A percentile compares a stretch with the other conserved stretches of the same genome.
phyloP scores from a whole-genome alignment of 257 asterid genomes.

The Coffea eugenioides region DNA sequence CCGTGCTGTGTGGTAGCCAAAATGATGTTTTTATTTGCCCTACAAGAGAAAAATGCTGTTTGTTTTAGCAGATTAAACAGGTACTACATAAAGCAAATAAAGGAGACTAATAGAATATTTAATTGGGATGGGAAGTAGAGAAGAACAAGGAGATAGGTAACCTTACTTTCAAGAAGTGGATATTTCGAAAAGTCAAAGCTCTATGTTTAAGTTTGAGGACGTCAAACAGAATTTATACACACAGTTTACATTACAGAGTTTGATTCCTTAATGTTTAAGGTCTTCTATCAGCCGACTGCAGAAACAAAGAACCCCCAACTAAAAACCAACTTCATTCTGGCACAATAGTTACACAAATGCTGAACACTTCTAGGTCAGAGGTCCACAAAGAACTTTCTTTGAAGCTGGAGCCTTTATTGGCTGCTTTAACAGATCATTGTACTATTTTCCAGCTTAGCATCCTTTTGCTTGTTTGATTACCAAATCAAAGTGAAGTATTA shows the following conservation, averaged over 20 bases:
- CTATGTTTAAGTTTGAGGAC: background rate
- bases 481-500: background rate
- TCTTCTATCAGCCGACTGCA: background rate
- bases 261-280: too few relatives aligned
- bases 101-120: background rate
- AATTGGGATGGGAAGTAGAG: background rate
- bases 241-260: background rate
- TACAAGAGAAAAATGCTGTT: constrained; percentile 23
- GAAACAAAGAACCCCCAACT: background rate
- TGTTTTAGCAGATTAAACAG: background rate
- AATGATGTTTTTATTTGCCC: constrained; percentile 67
- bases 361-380: background rate
- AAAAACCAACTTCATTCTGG: background rate
- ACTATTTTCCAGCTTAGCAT: too few relatives aligned
- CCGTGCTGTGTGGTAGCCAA: constrained; percentile 83
- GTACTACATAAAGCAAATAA: background rate
- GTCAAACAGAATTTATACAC: background rate
- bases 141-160: background rate
- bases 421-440: too few relatives aligned
- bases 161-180: background rate
- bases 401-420: background rate
- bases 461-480: too few relatives aligned
- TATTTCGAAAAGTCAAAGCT: background rate
- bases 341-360: background rate
- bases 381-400: background rate